Base-by-base conservation (phyloP, 2,329 filamentous ascomycete genomes). In the Colletotrichum sojae region DNA sequence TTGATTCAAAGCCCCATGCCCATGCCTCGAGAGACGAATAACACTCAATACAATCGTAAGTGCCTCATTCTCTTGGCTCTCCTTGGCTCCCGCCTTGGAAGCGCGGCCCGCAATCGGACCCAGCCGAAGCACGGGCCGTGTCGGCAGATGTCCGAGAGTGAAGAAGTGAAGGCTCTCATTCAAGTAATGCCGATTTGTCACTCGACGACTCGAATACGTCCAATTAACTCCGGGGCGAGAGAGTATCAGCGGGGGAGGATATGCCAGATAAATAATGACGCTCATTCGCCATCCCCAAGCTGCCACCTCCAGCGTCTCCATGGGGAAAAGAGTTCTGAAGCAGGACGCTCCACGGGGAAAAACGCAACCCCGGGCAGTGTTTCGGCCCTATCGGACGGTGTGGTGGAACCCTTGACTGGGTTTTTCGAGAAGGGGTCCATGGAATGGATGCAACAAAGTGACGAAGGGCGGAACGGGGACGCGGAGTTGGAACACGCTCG, bases 271-370 rank as follows among this genome's bases (percentile, higher is more conserved):
- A 51, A 60, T 60, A 60, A 45, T 39, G 57, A 43, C 31, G 31
- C 31, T 52, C 48, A 60, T 60, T 60, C 57, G 57, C 27, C 22
- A 18, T 31, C 57, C 20, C 45, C 45, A 18, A 20, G 45, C 27
- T 60, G 57, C 18, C 31, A 39, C n/a, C n/a, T 49, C 13, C 16
- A 12, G 6, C 13, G 25, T 60, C 45, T 60, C 57, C 57, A 60
- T 60, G 57, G 57, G 57, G 57, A 60, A 52, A 58, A 58, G 46
- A 49, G n/a, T 43, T 31, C 48, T 52, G 46, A 60, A 49, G 57
- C 57, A 18, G 45, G 27, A 60, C 39, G 57, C 57, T 60, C 57
- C 57, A 60, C 57, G 57, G 57, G 57, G 57, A 60, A 60, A 60
- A 60, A 60, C 57, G 57, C 57, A 60, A 49, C 46, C 57, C 57